phyloP scores from a whole-genome alignment of 345 rosid genomes.

The Punica granatum region DNA sequence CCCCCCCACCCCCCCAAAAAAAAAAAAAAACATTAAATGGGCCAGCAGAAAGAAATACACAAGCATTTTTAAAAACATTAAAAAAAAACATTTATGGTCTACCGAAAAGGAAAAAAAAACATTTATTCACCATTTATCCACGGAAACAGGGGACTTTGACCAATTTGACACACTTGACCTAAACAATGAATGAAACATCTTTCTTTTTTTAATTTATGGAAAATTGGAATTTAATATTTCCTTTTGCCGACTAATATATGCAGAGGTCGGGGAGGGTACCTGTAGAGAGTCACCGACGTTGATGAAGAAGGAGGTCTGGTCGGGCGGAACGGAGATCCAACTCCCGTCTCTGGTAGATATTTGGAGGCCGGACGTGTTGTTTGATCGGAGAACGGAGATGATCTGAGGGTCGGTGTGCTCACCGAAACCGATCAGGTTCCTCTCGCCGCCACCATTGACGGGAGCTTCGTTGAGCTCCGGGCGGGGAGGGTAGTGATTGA shows the following conservation, averaged over 20 bases:
- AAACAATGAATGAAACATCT: background rate
- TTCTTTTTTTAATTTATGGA: too few relatives aligned
- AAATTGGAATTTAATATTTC: too few relatives aligned
- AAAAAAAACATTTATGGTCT: too few relatives aligned
- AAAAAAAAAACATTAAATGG: background rate
- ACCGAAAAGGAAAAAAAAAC: too few relatives aligned
- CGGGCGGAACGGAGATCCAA: constrained; percentile 81
- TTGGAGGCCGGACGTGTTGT: constrained; percentile 81
- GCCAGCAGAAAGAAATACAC: background rate
- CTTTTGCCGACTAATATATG: too few relatives aligned
- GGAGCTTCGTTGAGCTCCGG: constrained; percentile 20
- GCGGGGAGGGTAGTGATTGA: constrained; percentile 73
- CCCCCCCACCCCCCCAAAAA: too few relatives aligned
- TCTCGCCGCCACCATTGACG: constrained; percentile 5
- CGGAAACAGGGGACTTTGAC: background rate
- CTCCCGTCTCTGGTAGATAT: constrained; percentile 50
- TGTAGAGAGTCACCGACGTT: constrained; percentile 83
- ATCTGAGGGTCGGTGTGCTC: constrained; percentile 95
- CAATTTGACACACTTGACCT: background rate
- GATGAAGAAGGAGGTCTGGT: constrained; percentile 63
- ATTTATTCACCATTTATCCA: background rate
- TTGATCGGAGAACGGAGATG: constrained; percentile 70
- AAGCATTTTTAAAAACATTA: background rate
- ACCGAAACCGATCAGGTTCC: constrained; percentile 56
- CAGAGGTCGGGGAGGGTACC: too few relatives aligned